Conservation (phyloP, 306 rosid genomes). For the Begonia masoniana region DNA sequence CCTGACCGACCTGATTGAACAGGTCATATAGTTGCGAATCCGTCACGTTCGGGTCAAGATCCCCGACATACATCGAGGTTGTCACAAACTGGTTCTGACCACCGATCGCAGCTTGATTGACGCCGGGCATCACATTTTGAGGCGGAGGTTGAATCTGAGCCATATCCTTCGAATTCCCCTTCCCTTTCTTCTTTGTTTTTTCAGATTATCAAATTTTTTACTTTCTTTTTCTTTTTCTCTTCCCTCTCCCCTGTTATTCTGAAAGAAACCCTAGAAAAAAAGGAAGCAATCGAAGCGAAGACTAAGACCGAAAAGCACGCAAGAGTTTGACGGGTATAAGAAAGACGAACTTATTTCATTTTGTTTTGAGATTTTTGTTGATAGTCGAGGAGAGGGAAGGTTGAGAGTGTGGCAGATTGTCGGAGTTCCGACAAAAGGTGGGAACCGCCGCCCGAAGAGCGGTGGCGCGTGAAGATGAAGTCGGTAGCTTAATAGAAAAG, state of each 20-base stretch:
- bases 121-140: conserved; percentile 56
- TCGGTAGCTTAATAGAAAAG: background rate
- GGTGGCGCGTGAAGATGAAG: no score
- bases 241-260: conserved; percentile 89
- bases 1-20: conserved; percentile 86
- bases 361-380: conserved; percentile 5
- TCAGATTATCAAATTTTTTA: conserved; percentile 4
- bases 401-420: conserved; percentile 17
- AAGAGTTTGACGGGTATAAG: background rate
- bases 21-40: conserved; percentile 92
- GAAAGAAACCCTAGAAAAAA: conserved; percentile 33
- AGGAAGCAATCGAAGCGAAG: conserved; percentile 4
- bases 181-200: background rate
- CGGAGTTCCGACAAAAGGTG: conserved; percentile 35
- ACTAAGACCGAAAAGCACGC: conserved; percentile 1
- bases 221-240: conserved; percentile 35
- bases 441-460: no score
- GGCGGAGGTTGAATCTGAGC: conserved; percentile 80
- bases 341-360: conserved; percentile 1
- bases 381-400: conserved; percentile 96
- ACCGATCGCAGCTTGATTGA: conserved; percentile 29
- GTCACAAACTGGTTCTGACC: conserved; percentile 64
- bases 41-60: conserved; percentile 70
- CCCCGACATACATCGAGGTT: conserved; percentile 90
- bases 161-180: conserved; percentile 23